Evolutionary conservation across 352 stramenopile species (phyloP).

Genomic region (Phytophthora quininea): DNA sequence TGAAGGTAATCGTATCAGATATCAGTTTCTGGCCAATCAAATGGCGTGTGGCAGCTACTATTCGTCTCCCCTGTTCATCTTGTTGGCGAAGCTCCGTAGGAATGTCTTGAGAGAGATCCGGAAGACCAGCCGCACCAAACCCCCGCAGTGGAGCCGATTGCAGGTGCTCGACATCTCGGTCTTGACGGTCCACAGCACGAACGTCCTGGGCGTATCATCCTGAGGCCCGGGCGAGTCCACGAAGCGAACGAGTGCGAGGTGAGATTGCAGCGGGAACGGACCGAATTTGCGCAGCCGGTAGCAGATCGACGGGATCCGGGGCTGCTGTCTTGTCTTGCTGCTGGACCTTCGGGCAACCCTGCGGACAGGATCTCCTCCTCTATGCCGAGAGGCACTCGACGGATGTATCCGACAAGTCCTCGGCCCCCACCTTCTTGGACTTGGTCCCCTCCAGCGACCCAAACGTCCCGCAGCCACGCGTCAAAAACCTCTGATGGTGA

Average conservation of each 20-base stretch:
- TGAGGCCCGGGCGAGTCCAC: constrained; percentile 14
- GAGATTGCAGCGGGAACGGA: constrained; percentile 45
- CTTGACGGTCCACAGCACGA: constrained; percentile 54
- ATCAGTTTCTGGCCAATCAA: constrained; percentile 4
- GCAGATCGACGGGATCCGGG: constrained; percentile 48
- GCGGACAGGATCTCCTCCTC: constrained; percentile 64
- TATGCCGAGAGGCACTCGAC: constrained; percentile 51
- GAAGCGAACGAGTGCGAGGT: constrained; percentile 62
- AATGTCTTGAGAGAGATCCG: constrained; percentile 37
- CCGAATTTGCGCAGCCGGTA: constrained; percentile 60
- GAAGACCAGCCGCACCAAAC: constrained; percentile 38
- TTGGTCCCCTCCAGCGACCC: constrained; percentile 40
- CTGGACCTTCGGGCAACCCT: constrained; percentile 39
- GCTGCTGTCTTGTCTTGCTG: constrained; percentile 9
- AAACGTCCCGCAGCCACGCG: constrained; percentile 57
- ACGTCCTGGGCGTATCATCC: constrained; percentile 28
- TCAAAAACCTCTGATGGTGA: constrained; percentile 46
- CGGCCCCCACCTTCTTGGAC: constrained; percentile 42
- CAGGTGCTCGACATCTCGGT: constrained; percentile 25
- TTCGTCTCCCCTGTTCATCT: background rate
- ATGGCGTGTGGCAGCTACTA: background rate
- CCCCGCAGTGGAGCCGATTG: constrained; percentile 40
- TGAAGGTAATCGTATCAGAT: background rate
- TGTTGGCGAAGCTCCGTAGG: constrained; percentile 26
- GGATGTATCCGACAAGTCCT: constrained; percentile 49